Percentiles rank a stretch among this genome's conserved stretches.
Conservation (phyloP, 1,284 basidiomycete species). For the Boletus semigastroideus region DNA sequence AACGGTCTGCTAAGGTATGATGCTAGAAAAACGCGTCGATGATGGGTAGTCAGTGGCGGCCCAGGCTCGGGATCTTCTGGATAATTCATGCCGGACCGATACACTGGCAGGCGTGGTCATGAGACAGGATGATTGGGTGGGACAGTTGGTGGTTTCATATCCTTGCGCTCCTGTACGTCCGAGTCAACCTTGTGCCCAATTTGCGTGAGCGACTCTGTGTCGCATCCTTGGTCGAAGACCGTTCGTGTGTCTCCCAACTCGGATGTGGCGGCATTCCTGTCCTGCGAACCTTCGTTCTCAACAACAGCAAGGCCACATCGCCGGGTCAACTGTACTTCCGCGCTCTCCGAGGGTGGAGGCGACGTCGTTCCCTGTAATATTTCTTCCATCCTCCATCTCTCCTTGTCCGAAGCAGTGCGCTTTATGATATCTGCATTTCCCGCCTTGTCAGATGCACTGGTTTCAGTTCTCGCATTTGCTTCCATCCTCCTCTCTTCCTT, state of each 20-base stretch:
- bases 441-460: conserved; percentile 1
- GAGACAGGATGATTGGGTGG: background rate
- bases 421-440: conserved; percentile 2
- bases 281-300: background rate
- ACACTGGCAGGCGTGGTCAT: conserved; percentile 3
- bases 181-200: background rate
- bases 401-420: conserved; percentile 24
- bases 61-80: background rate
- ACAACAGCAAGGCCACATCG: background rate
- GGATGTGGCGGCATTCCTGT: background rate
- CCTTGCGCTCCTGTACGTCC: background rate
- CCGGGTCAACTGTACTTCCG: background rate
- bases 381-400: conserved; percentile 29
- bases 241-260: background rate
- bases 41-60: background rate
- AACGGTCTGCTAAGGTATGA: conserved; percentile 10
- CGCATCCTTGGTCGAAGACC: background rate
- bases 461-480: conserved; percentile 1
- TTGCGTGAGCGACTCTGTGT: background rate
- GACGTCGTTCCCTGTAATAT: conserved; percentile 15
- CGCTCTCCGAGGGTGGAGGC: conserved; percentile 4
- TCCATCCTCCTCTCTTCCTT: conserved; percentile 17
- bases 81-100: background rate
- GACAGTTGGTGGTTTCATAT: background rate
- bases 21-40: background rate